Base-by-base conservation (phyloP, 1,284 basidiomycete genomes). In the Cystobasidium slooffiae region DNA sequence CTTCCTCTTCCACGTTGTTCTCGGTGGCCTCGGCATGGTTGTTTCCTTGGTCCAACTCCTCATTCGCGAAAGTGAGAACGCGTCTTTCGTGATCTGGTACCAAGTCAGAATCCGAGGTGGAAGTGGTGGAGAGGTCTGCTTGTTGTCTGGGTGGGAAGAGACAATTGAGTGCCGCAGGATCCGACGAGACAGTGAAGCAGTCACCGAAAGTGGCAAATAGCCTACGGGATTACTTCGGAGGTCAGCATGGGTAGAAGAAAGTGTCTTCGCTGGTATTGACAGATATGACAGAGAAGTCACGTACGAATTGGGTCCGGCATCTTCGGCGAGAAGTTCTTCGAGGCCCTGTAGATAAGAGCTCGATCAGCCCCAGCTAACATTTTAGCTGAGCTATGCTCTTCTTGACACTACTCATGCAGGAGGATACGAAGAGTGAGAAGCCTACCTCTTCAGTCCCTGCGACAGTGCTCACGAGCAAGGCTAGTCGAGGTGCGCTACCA, bases 41-140 rank as follows among this genome's bases (percentile, higher is more conserved):
- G 0, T 9, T 22, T n/a, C 8, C 24, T 31, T 31, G 31, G 31
- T 31, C 31, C 31, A 31, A 31, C 7, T 65, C 70, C 8, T 67
- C 72, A 31, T 47, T 53, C 6, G 24, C 61, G 53, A 67, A 74
- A 3, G 72, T 62, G 46, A 68, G 62, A 14, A 69, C 65, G 3
- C 65, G 68, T 51, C 65, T 43, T 49, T 72, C 59, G 41, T 52
- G 44, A 9, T 63, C 47, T 31, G 69, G 69, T n/a, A 61, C 31
- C 5, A 64, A 37, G 6, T 51, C n/a, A 5, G 24, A 22, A 4
- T 52, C 59, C 0, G 16, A 12, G 18, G 55, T n/a, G 4, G 5
- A 47, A 20, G 1, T 24, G 37, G 43, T 9, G n/a, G 61, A 31
- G n/a, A 31, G 14, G 14, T 72, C 37, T n/a, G 6, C 22, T 22